Evolutionary conservation across 176 grass and related monocot species (phyloP), one percentile per base, ranked within the genome.

Genomic region (Eleusine indica): DNA sequence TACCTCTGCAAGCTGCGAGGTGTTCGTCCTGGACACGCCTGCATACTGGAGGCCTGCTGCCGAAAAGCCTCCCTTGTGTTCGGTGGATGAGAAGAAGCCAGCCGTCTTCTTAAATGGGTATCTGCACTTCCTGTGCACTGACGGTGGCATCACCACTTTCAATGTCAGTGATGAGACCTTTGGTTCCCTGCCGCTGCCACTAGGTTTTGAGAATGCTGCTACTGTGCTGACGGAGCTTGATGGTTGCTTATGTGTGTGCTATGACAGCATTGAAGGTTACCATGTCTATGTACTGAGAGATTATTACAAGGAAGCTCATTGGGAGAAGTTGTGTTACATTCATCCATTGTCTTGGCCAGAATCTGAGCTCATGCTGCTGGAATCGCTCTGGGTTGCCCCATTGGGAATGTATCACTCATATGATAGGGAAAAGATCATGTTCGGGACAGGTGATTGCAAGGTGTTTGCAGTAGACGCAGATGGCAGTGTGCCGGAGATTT

Each of bases 141-240:
- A 77, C 21, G 74, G 51, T 48, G 29, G 52, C 83, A 85, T 69
- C 39, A 19, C 6, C 49, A 84, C 82, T 57, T 84, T 84, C 49
- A 69, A 57, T 44, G 29, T 75, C 7, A 69, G 73, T 53, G 18
- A 68, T 37, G 82, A 77, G 73, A 70, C 73, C 15, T 84, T 84
- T 77, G 82, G 82, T 58, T 77, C 63, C 2, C 28, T 84, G 49
- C 64, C 7, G 4, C 73, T 48, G 6, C 64, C 82, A 1, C 28
- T 39, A 47, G 73, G 25, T 77, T 77, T 47, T 3, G 17, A 70
- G 15, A 18, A 2, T 5, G 63, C 15, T 3, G 3, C 14, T 1
- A 37, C 32, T 1, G 44, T 67, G 35, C 49, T 84, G 48, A 84
- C 63, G 28, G 73, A 84, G 73, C 16, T 76, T 16, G 73, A 76